Evolutionary conservation across 2,329 filamentous ascomycete genomes (phyloP), one percentile per base, ranked within the genome.

Genomic region (Phoma herbarum): DNA sequence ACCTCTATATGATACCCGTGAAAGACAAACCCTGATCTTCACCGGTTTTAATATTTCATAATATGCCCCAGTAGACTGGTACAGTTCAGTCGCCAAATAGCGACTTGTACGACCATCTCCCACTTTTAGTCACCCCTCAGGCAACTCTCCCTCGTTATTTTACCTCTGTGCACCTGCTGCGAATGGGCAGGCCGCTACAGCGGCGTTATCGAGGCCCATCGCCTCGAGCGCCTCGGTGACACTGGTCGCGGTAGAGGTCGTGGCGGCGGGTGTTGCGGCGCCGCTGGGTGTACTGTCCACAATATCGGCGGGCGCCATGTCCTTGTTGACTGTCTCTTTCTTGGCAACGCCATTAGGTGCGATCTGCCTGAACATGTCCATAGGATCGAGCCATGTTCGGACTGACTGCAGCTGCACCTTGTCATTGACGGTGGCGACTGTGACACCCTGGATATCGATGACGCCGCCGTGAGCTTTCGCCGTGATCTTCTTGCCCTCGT

Each of bases 321-420:
- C 72, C 57, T 74, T 70, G 37, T 74, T 71, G 44, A 80, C 73
- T 7, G 70, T 67, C 48, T 80, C 75, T 60, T 79, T 82, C 69
- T 79, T 80, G 48, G 82, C 79, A 25, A 81, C 74, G 10, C 82
- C 82, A 16, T 80, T 67, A 0, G 81, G 81, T 1, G 82, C 82
- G 48, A 90, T 89, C 77, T 89, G 87, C 5, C 85, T 79, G 69
- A 90, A 90, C 86, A 90, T 88, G 39, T 86, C 83, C 69, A 88
- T 76, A 0, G 88, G 85, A 67, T 90, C 87, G 64, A 87, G 88
- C 82, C 85, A 90, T 0, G 86, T 87, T 60, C 89, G 85, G 3
- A 90, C 79, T 18, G 78, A 79, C 62, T 85, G 80, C 2, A 90
- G 75, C 58, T 86, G 83, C 43, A 89, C 75, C 59, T 83, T 82